Evolutionary conservation across 768 basidiomycete genomes (phyloP).

Genomic region (Boletus speciosus): DNA sequence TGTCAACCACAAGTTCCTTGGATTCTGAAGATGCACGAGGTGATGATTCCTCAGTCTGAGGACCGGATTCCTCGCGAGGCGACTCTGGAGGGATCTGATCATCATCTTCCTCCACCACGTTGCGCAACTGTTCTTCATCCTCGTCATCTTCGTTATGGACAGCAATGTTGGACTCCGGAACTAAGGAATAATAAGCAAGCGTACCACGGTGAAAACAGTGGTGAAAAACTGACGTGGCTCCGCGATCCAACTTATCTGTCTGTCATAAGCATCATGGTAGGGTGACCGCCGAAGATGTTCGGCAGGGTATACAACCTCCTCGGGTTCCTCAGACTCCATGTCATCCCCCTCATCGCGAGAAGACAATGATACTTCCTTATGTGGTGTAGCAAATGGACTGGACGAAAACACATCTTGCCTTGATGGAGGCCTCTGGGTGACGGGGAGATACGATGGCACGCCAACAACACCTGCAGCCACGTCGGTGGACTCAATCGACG

Average conservation of each 20-base stretch:
- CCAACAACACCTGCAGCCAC: slow-evolving; percentile 40
- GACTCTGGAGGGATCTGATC: slow-evolving; percentile 52
- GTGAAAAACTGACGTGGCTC: slow-evolving; percentile 52
- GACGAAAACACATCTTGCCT: slow-evolving; percentile 59
- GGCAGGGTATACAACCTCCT: slow-evolving; percentile 61
- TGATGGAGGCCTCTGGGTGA: slow-evolving; percentile 44
- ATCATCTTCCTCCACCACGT: slow-evolving; percentile 41
- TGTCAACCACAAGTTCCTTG: slow-evolving; percentile 61
- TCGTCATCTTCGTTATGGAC: slow-evolving; percentile 52
- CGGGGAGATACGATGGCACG: slow-evolving; percentile 48
- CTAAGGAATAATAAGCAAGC: slow-evolving; percentile 30
- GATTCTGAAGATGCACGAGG: slow-evolving; percentile 55
- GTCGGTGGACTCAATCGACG: slow-evolving; percentile 45
- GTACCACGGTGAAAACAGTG: slow-evolving; percentile 3
- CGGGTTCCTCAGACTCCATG: slow-evolving; percentile 37
- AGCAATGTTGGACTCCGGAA: slow-evolving; percentile 62
- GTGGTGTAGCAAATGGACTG: slow-evolving; percentile 70
- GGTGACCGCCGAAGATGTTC: slow-evolving; percentile 52
- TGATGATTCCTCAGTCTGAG: slow-evolving; percentile 50
- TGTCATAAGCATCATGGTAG: slow-evolving; percentile 46
- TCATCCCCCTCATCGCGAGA: slow-evolving; percentile 55
- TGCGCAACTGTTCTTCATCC: slow-evolving; percentile 38
- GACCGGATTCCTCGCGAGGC: slow-evolving; percentile 43
- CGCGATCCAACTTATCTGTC: slow-evolving; percentile 76
- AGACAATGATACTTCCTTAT: slow-evolving; percentile 55